phyloP scores from a whole-genome alignment of 257 asterid genomes.

The Leonotis leonurus region DNA sequence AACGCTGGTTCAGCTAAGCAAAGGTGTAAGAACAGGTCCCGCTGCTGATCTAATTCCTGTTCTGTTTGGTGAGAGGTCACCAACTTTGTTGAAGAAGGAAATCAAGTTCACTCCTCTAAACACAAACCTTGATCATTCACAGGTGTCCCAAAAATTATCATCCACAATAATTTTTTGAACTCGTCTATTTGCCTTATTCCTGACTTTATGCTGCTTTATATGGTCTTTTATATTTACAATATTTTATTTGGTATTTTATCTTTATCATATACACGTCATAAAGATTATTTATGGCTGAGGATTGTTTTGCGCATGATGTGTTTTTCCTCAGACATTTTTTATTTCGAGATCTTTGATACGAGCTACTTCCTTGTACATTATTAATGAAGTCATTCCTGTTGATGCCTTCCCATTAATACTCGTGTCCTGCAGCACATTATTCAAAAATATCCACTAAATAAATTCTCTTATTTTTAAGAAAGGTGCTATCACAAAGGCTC shows the following conservation, averaged over 20 bases:
- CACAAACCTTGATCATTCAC: constrained; percentile 78
- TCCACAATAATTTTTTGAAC: not conserved
- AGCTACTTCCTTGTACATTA: not conserved
- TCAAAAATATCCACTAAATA: constrained; percentile 23
- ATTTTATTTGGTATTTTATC: not conserved
- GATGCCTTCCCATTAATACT: constrained; percentile 1
- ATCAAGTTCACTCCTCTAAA: constrained; percentile 58
- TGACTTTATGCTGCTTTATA: not conserved
- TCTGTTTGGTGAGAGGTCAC: constrained; percentile 81
- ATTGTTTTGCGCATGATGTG: not conserved
- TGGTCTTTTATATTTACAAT: not conserved
- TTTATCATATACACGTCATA: not conserved
- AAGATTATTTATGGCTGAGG: not conserved
- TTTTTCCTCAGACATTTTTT: not conserved
- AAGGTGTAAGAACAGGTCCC: constrained; percentile 87
- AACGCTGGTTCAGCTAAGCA: constrained; percentile 74
- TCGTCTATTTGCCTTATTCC: not conserved
- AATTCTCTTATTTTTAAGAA: constrained; percentile 36
- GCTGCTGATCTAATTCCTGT: constrained; percentile 91
- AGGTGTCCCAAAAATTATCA: constrained; percentile 41
- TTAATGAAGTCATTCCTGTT: not conserved
- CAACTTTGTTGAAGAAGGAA: constrained; percentile 61
- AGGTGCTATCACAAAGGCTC: constrained; percentile 86
- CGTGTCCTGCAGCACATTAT: constrained; percentile 3
- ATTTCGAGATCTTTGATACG: not conserved